Evolutionary conservation across 495 filamentous ascomycete species (phyloP).

Genomic region (Penicillium argentinense): DNA sequence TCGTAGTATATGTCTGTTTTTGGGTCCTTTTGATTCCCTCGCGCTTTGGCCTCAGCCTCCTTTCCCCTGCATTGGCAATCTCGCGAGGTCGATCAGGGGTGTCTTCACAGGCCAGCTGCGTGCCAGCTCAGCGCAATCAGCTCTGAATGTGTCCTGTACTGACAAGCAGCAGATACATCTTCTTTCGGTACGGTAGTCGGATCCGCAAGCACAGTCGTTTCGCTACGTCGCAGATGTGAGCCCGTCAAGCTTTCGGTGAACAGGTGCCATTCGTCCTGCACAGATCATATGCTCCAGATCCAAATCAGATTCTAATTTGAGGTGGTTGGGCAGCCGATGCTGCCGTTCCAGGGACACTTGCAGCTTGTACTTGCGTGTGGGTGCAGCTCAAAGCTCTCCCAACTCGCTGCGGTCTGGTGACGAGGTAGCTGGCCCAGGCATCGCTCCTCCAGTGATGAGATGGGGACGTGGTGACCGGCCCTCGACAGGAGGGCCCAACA

Average conservation of each 20-base stretch:
- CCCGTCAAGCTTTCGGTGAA: not conserved
- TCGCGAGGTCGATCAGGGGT: not conserved
- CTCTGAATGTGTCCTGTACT: not conserved
- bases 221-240: slow-evolving; percentile 39
- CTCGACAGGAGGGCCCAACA: slow-evolving; percentile 7
- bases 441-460: too few species aligned
- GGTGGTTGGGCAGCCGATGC: too few species aligned
- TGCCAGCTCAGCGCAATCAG: not conserved
- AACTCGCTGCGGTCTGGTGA: too few species aligned
- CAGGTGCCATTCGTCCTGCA: not conserved
- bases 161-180: slow-evolving; percentile 48
- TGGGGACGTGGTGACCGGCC: not conserved
- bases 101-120: slow-evolving; percentile 7
- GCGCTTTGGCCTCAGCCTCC: slow-evolving; percentile 13
- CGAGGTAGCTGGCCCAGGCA: not conserved
- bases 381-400: too few species aligned
- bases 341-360: too few species aligned
- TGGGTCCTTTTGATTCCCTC: too few species aligned
- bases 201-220: slow-evolving; percentile 55
- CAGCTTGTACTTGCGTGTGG: too few species aligned
- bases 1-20: too few species aligned
- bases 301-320: not conserved
- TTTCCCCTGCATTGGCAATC: slow-evolving; percentile 18
- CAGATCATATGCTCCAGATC: slow-evolving; percentile 1
- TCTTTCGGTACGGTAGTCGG: slow-evolving; percentile 60